A percentile compares a stretch with the other conserved stretches of the same genome.
Evolutionary conservation across 345 rosid species (phyloP).

Genomic region (Abelmoschus esculentus): DNA sequence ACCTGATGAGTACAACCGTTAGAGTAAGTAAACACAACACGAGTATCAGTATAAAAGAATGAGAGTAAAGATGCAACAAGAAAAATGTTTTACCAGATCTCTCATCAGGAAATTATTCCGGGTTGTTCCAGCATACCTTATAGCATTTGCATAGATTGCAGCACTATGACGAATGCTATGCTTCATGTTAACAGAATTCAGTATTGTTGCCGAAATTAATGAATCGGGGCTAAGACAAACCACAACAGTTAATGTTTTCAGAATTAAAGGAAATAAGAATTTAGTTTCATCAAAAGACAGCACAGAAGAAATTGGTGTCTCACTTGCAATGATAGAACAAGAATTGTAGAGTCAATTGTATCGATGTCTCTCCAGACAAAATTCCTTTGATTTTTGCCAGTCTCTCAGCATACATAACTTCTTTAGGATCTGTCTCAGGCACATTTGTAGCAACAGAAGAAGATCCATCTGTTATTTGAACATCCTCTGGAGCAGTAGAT

Average conservation of each 20-base stretch:
- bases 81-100: constrained; percentile 51
- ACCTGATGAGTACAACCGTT: constrained; percentile 43
- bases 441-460: constrained; percentile 23
- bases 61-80: neutral
- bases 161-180: constrained; percentile 99
- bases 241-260: neutral
- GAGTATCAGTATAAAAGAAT: neutral
- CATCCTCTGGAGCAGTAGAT: constrained; percentile 51
- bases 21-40: constrained; percentile 11
- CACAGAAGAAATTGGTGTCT: constrained; percentile 13
- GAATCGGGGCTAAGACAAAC: constrained; percentile 63
- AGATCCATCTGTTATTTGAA: constrained; percentile 73
- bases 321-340: constrained; percentile 91
- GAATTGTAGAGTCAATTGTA: constrained; percentile 86
- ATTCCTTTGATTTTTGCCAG: constrained; percentile 77
- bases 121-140: constrained; percentile 99
- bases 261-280: neutral
- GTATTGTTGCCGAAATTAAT: constrained; percentile 80
- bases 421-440: constrained; percentile 52
- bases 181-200: constrained; percentile 96
- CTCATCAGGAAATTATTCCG: constrained; percentile 91
- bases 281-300: neutral
- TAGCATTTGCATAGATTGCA: constrained; percentile 93
- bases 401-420: constrained; percentile 70
- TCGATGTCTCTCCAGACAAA: constrained; percentile 93